Conservation (phyloP, 164 flowering plant genomes). For the Tinospora cordifolia region DNA sequence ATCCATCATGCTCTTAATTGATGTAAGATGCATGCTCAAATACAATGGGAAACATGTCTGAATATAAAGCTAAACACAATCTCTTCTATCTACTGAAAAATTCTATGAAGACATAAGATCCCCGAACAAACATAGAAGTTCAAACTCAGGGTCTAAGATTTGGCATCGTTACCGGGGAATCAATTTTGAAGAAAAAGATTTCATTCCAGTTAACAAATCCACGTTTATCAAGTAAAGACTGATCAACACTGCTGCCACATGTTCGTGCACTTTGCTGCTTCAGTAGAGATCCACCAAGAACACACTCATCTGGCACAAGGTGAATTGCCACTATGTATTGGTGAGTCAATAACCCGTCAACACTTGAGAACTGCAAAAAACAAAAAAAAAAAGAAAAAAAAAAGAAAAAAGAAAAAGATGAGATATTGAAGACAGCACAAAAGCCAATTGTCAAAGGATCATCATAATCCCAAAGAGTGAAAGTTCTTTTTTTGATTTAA, state of each 20-base stretch:
- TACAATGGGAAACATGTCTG: background rate
- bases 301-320: constrained; percentile 32
- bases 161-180: constrained; percentile 42
- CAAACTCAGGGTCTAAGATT: background rate
- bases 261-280: constrained; percentile 85
- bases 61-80: background rate
- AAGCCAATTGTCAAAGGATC: background rate
- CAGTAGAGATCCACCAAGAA: constrained; percentile 25
- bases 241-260: constrained; percentile 47
- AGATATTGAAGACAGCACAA: constrained; percentile 1
- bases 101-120: background rate
- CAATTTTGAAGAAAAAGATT: constrained; percentile 84
- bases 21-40: background rate
- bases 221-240: constrained; percentile 30
- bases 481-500: no score
- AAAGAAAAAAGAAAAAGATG: constrained; percentile 13
- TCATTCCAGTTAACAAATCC: constrained; percentile 70
- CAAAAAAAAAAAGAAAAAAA: no score
- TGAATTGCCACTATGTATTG: constrained; percentile 56
- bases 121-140: background rate
- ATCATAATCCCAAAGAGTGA: background rate
- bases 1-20: background rate
- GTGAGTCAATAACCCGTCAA: constrained; percentile 43
- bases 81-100: background rate
- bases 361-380: constrained; percentile 54